phyloP scores from a whole-genome alignment of 2,329 filamentous ascomycete genomes.

The Diplodia seriata region DNA sequence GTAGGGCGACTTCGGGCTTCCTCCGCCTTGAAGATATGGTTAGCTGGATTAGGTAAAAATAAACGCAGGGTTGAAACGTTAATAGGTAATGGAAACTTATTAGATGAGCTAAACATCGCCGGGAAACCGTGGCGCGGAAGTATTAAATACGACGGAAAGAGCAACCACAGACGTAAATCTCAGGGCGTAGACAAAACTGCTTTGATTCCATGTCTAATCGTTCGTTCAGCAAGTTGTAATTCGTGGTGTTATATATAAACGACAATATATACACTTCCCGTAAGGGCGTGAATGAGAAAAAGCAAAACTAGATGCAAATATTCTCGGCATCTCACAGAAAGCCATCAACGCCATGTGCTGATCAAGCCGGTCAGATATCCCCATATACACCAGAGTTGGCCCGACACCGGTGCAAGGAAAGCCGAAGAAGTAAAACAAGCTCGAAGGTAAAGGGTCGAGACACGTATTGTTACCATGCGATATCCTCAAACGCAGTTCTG shows the following conservation, averaged over 20 bases:
- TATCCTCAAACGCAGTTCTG: slow-evolving; percentile 53
- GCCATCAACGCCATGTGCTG: slow-evolving; percentile 6
- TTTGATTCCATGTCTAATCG: background rate
- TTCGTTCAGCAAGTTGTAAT: background rate
- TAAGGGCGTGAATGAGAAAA: background rate
- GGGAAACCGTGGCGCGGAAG: background rate
- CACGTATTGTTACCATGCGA: slow-evolving; percentile 34
- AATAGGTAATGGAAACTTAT: background rate
- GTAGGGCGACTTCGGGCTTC: background rate
- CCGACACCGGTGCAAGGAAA: background rate
- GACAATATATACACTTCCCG: slow-evolving; percentile 2
- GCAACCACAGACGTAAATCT: no score
- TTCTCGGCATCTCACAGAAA: background rate
- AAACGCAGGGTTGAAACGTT: background rate
- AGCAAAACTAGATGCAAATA: background rate
- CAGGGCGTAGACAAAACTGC: no score
- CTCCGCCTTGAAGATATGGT: background rate
- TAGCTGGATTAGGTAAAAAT: background rate
- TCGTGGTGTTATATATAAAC: background rate
- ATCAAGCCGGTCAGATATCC: background rate
- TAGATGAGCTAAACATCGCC: background rate
- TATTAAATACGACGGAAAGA: no score
- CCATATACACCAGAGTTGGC: background rate
- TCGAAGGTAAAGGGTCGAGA: background rate
- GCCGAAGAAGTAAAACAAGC: background rate